These are phyloP conservation scores for Bipolaris gigantea DNA, from an alignment of 2,329 filamentous ascomycete species.

Conservation along the genomic window DNA sequence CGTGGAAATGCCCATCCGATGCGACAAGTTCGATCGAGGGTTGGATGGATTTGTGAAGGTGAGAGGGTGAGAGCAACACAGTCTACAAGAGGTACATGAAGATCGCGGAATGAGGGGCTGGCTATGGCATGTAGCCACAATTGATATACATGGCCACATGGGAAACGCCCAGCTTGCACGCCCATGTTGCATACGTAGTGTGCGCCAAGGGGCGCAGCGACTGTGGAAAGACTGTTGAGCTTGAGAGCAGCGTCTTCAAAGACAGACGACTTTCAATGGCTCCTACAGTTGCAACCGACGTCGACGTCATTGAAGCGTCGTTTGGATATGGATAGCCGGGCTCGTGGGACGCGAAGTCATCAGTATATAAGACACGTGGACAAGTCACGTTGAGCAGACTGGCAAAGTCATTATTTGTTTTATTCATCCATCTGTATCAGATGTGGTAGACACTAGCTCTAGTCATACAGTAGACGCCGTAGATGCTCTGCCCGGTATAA, in stretches of 20 bases:
- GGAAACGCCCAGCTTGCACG: not conserved
- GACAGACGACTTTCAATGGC: not conserved
- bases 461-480: conserved; percentile 33
- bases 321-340: not conserved
- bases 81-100: not conserved
- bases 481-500: conserved; percentile 31
- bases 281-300: not conserved
- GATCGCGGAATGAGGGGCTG: not conserved
- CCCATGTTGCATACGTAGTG: not conserved
- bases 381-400: not conserved
- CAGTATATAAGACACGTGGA: not conserved
- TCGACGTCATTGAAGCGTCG: not conserved
- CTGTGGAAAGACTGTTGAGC: not conserved
- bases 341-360: not conserved
- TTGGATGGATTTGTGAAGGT: conserved; percentile 75
- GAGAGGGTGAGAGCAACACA: conserved; percentile 28
- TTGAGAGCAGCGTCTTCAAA: not conserved
- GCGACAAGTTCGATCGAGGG: conserved; percentile 91
- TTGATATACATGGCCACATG: not conserved
- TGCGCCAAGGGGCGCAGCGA: not conserved
- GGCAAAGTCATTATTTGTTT: conserved; percentile 15
- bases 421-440: conserved; percentile 22
- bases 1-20: conserved; percentile 93
- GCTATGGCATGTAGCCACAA: not conserved
- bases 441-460: conserved; percentile 21